Conservation (phyloP, 495 filamentous ascomycete species). For the Lindgomyces ingoldianus region DNA sequence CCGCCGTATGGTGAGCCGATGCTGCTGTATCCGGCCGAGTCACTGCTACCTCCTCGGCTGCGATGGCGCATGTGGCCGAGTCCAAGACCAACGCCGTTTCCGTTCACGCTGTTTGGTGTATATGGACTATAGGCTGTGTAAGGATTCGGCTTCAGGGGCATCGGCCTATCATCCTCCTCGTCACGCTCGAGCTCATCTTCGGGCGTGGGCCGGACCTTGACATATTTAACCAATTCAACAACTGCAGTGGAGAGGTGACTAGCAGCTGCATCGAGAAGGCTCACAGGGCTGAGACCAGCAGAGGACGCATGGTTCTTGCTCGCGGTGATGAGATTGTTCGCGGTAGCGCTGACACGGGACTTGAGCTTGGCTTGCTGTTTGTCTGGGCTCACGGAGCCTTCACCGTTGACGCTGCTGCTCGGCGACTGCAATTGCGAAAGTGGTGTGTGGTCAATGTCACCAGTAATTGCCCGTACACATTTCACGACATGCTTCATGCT, state of each 20-base stretch:
- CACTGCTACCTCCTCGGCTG: constrained; percentile 50
- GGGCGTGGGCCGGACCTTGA: constrained; percentile 79
- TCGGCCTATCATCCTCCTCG: constrained; percentile 50
- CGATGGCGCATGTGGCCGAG: constrained; percentile 30
- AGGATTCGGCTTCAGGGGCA: constrained; percentile 30
- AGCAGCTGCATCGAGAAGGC: constrained; percentile 90
- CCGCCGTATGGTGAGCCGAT: constrained; percentile 49
- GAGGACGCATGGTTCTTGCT: constrained; percentile 84
- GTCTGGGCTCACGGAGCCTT: constrained; percentile 47
- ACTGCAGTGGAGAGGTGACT: constrained; percentile 83
- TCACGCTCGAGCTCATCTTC: constrained; percentile 75
- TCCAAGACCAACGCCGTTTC: constrained; percentile 34
- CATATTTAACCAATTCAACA: constrained; percentile 77
- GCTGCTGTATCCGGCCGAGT: constrained; percentile 55
- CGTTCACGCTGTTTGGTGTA: constrained; percentile 39
- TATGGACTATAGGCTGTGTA: constrained; percentile 30
- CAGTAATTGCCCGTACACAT: constrained; percentile 74
- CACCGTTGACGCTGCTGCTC: constrained; percentile 44
- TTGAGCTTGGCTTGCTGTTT: constrained; percentile 67
- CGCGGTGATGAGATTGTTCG: constrained; percentile 93
- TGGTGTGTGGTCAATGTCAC: constrained; percentile 62
- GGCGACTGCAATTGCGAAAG: constrained; percentile 37
- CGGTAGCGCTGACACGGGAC: constrained; percentile 77
- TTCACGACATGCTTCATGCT: constrained; percentile 80
- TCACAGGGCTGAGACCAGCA: constrained; percentile 88